Conservation (phyloP, 2,329 filamentous ascomycete species). For the Fusarium coicis region DNA sequence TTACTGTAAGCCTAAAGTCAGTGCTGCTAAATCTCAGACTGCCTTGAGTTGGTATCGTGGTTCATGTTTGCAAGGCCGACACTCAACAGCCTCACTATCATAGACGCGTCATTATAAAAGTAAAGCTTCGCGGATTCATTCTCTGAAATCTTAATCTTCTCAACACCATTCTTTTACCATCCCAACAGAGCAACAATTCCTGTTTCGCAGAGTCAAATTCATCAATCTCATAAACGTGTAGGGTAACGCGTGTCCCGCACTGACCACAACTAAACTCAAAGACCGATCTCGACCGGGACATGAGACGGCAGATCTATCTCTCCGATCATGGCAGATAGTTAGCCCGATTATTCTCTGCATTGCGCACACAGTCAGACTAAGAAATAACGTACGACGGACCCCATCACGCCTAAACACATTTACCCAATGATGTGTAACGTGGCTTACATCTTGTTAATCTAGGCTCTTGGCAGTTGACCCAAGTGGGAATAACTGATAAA, state of each 20-base stretch:
- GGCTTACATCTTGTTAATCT: background rate
- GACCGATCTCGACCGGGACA: background rate
- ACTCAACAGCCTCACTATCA: rapidly evolving
- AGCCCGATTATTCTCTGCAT: background rate
- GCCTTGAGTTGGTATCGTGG: too few species aligned
- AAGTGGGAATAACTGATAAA: background rate
- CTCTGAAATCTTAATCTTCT: rapidly evolving
- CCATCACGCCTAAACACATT: too few species aligned
- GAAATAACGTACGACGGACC: background rate
- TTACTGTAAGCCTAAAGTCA: too few species aligned
- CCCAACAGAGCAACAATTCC: rapidly evolving
- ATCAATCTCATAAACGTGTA: background rate
- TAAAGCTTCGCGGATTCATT: rapidly evolving
- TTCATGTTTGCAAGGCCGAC: too few species aligned
- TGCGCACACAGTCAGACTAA: too few species aligned
- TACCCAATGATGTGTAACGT: background rate
- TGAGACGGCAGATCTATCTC: background rate
- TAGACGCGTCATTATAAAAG: rapidly evolving
- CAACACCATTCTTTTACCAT: rapidly evolving
- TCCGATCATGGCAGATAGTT: background rate
- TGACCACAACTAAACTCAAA: background rate
- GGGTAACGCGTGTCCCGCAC: background rate
- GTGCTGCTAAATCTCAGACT: too few species aligned
- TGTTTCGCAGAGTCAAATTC: rapidly evolving
- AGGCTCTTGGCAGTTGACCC: background rate